Evolutionary conservation across 768 basidiomycete species (phyloP).

Genomic region (Zangia roseola): DNA sequence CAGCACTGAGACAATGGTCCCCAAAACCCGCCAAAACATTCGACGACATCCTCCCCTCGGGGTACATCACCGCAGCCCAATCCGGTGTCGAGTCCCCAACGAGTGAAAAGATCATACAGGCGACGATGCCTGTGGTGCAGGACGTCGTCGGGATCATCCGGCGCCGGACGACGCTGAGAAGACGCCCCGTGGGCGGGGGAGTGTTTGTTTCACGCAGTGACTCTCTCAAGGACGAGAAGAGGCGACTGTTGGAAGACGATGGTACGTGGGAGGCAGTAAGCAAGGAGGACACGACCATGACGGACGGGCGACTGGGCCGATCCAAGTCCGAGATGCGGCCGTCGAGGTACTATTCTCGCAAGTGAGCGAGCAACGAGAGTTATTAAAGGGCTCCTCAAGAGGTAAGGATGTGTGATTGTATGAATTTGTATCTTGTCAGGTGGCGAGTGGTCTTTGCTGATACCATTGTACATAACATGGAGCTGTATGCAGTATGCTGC

Average conservation of each 20-base stretch:
- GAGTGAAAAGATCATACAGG: constrained; percentile 30
- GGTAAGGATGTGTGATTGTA: not conserved
- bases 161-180: constrained; percentile 17
- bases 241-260: constrained; percentile 18
- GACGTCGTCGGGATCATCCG: constrained; percentile 33
- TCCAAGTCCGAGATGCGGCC: constrained; percentile 30
- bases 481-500: constrained; percentile 1
- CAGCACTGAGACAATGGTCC: constrained; percentile 23
- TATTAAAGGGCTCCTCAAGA: not conserved
- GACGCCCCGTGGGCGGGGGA: not conserved
- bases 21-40: constrained; percentile 37
- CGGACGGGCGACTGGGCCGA: constrained; percentile 11
- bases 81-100: constrained; percentile 18
- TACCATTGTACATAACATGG: constrained; percentile 5
- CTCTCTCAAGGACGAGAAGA: constrained; percentile 20
- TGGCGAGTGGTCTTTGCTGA: not conserved
- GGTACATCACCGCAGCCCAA: constrained; percentile 41
- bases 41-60: constrained; percentile 45
- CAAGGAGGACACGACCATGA: constrained; percentile 1
- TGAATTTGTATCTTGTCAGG: not conserved
- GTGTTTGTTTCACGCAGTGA: constrained; percentile 8
- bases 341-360: constrained; percentile 13
- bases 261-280: constrained; percentile 12
- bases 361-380: constrained; percentile 10
- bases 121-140: constrained; percentile 41